Evolutionary conservation across 148 eudicot species (phyloP).

Genomic region (Spergularia bocconei): DNA sequence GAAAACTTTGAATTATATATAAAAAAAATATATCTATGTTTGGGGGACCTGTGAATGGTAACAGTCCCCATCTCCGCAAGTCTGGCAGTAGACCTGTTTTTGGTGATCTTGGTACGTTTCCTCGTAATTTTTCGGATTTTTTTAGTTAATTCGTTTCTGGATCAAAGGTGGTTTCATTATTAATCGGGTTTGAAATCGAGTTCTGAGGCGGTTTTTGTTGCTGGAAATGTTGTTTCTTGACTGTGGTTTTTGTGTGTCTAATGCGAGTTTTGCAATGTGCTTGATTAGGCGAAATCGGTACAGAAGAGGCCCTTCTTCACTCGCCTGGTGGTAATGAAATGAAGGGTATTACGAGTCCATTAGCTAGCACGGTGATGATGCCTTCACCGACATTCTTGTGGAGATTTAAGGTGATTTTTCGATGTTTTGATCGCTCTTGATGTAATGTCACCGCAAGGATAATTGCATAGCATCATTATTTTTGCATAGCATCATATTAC

Average conservation of each 20-base stretch:
- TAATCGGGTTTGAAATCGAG: too few species aligned
- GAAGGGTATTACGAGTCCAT: slow-evolving; percentile 66
- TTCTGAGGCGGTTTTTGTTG: too few species aligned
- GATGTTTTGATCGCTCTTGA: background rate
- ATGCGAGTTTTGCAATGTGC: slow-evolving; percentile 17
- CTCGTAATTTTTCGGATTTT: background rate
- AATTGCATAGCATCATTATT: background rate
- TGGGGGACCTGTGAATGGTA: slow-evolving; percentile 51
- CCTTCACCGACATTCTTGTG: slow-evolving; percentile 82
- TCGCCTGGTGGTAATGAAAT: slow-evolving; percentile 58
- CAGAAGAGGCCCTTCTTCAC: slow-evolving; percentile 46
- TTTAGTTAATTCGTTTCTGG: background rate
- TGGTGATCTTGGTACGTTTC: slow-evolving; percentile 54
- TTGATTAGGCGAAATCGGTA: slow-evolving; percentile 32
- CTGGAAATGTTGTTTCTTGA: background rate
- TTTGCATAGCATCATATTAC: background rate
- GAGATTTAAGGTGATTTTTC: slow-evolving; percentile 82
- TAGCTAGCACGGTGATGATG: slow-evolving; percentile 59
- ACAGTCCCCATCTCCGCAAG: slow-evolving; percentile 87
- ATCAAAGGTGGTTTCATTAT: too few species aligned
- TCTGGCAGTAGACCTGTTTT: slow-evolving; percentile 82
- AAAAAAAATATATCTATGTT: slow-evolving; percentile 45
- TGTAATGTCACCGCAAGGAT: background rate
- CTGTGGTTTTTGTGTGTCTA: background rate
- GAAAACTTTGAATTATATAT: slow-evolving; percentile 4